Percentiles rank a stretch among this genome's conserved stretches.
These are phyloP conservation scores for Amanita rubescens DNA, from an alignment of 768 basidiomycete genomes.

Conservation along the genomic window DNA sequence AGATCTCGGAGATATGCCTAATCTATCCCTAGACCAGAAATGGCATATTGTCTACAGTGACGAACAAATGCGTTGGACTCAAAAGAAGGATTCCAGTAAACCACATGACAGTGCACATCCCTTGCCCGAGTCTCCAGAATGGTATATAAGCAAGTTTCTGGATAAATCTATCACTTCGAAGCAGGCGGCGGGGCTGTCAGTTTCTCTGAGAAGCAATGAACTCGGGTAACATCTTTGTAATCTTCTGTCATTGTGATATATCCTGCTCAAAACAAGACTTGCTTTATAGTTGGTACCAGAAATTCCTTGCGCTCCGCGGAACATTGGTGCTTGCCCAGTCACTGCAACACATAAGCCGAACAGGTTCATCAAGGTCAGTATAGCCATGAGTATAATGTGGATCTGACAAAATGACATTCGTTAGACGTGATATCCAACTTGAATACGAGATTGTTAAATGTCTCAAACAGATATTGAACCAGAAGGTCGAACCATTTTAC, in stretches of 20 bases:
- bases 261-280: conserved; percentile 12
- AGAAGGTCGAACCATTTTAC: conserved; percentile 7
- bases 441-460: conserved; percentile 91
- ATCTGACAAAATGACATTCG: conserved; percentile 7
- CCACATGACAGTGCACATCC: conserved; percentile 54
- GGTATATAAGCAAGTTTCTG: conserved; percentile 88
- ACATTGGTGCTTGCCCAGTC: conserved; percentile 78
- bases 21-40: conserved; percentile 73
- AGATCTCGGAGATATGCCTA: conserved; percentile 51
- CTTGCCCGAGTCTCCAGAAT: conserved; percentile 71
- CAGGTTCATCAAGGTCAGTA: conserved; percentile 52
- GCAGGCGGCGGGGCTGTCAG: conserved; percentile 68
- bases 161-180: conserved; percentile 79
- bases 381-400: not conserved
- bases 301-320: conserved; percentile 73
- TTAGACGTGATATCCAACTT: conserved; percentile 56
- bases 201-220: conserved; percentile 75
- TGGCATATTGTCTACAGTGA: conserved; percentile 87
- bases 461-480: conserved; percentile 73
- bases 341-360: conserved; percentile 68
- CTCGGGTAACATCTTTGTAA: conserved; percentile 43
- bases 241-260: conserved; percentile 8
- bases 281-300: conserved; percentile 63
- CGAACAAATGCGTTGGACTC: conserved; percentile 66
- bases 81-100: conserved; percentile 48